Evolutionary conservation across 139 green algal species (phyloP), one percentile per base, ranked within the genome.

Genomic region (Picochlorum sp.): DNA sequence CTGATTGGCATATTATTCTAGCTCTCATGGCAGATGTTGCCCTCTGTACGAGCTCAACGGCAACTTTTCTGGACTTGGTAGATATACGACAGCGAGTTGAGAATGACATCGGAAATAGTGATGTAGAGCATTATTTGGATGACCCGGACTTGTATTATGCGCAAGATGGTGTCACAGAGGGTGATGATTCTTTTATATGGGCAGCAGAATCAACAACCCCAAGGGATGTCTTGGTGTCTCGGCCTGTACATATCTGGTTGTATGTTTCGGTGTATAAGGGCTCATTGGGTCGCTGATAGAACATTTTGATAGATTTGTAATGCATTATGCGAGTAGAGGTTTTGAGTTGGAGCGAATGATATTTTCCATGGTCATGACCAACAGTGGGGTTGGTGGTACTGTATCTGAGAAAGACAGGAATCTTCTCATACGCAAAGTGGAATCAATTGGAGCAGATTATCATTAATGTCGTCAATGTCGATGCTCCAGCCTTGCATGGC

Each of bases 361-460:
- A 9, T 54, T 54, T 20, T 20, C 18, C 47, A 3, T 54, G 16
- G 47, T 9, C 4, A 21, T 54, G 47, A 20, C 47, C 47, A 54
- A 54, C 47, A 54, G n/a, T 54, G 47, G 47, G 47, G n/a, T 54
- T 54, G 47, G 15, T 54, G 7, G 47, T 21, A 54, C 47, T 41
- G 34, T 41, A 6, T 41, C 34, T 41, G 34, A 41, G 34, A 41
- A 41, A 11, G 7, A 41, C 2, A 41, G 34, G 34, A 54, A 54
- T 54, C 15, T 20, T 21, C 7, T 54, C 47, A 54, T 54, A 54
- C 47, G n/a, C 16, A 54, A 26, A 21, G n/a, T 54, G 18, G n/a
- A 54, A 15, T 30, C 13, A 54, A 15, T 65, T 18, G 58, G 58
- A 50, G 58, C 58, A 45, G 67, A 67, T 47, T 38, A 67, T 55